Conservation (phyloP, 768 basidiomycete genomes). For the Tylopilus subfusipes region DNA sequence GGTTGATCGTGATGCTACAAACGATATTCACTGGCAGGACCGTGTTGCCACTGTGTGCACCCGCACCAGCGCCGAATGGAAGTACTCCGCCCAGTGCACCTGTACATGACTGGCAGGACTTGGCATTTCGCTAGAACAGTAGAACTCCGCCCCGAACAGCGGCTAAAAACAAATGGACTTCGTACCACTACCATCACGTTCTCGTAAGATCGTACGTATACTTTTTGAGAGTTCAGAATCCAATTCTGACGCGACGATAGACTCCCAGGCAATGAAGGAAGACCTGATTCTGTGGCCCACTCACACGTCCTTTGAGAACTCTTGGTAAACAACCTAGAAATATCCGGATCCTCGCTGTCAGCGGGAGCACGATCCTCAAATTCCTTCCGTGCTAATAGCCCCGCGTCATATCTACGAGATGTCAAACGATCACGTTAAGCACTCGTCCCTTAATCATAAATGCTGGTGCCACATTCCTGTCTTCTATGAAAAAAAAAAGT, state of each 20-base stretch:
- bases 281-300: background rate
- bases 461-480: too few species aligned
- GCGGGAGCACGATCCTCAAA: background rate
- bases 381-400: background rate
- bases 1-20: too few species aligned
- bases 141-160: too few species aligned
- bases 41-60: too few species aligned
- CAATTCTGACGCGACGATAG: background rate
- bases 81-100: background rate
- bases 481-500: background rate
- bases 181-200: background rate
- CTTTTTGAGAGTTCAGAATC: background rate
- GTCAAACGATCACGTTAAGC: background rate
- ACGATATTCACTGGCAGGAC: too few species aligned
- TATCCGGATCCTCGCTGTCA: background rate
- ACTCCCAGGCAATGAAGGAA: background rate
- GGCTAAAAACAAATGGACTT: background rate
- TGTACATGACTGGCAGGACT: too few species aligned
- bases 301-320: too few species aligned
- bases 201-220: background rate
- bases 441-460: background rate
- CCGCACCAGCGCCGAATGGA: background rate
- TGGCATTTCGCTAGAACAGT: too few species aligned
- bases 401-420: background rate
- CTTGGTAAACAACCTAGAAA: too few species aligned